These are phyloP conservation scores for Fistulifera pelliculosa DNA, from an alignment of 108 stramenopile species.

Conservation along the genomic window DNA sequence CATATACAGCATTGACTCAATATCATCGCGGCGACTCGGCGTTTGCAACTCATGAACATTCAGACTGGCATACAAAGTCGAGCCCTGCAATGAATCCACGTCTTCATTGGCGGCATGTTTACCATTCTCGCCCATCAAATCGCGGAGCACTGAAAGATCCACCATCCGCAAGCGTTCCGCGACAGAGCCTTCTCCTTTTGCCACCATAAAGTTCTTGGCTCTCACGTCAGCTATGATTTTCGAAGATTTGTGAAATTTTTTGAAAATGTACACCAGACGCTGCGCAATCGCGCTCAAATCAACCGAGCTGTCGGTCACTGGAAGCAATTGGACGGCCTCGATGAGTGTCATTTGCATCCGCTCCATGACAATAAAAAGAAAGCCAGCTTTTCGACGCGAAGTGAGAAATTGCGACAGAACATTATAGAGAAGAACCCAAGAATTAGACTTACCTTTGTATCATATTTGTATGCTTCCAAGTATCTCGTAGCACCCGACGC, in stretches of 20 bases:
- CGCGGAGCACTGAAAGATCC: slow-evolving; percentile 54
- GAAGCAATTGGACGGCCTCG: slow-evolving; percentile 6
- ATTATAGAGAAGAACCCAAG: no score
- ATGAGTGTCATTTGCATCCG: not conserved
- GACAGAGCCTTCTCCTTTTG: slow-evolving; percentile 4
- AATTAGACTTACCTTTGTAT: no score
- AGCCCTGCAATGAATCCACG: slow-evolving; percentile 30
- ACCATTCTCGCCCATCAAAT: slow-evolving; percentile 6
- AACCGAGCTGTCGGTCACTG: slow-evolving; percentile 15
- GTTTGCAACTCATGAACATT: slow-evolving; percentile 52
- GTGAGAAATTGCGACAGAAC: not conserved
- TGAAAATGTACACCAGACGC: slow-evolving; percentile 26
- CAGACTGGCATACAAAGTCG: slow-evolving; percentile 63
- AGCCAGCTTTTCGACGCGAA: not conserved
- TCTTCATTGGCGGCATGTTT: slow-evolving; percentile 7
- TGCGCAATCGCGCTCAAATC: slow-evolving; percentile 29
- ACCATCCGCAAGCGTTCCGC: slow-evolving; percentile 52
- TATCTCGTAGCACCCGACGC: no score
- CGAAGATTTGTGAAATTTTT: slow-evolving; percentile 28
- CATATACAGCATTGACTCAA: slow-evolving; percentile 66
- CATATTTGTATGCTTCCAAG: no score
- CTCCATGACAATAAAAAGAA: slow-evolving; percentile 2
- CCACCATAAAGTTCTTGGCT: slow-evolving; percentile 80
- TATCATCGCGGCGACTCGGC: slow-evolving; percentile 53
- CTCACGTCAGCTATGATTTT: slow-evolving; percentile 62